These are phyloP conservation scores for Phytophthora constricta DNA, from an alignment of 352 stramenopile species.

Conservation along the genomic window DNA sequence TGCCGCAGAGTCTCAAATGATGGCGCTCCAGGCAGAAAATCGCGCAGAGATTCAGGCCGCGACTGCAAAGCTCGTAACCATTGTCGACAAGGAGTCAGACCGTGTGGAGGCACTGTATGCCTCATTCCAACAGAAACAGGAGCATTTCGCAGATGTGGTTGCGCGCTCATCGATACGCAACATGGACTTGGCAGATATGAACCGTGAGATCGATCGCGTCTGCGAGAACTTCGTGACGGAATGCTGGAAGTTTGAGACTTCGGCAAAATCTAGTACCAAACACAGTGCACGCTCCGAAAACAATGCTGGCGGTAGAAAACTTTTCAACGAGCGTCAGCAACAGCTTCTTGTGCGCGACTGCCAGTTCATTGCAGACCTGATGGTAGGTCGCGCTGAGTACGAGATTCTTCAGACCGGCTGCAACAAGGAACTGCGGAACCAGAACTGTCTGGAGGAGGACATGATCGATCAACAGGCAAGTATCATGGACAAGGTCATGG, in stretches of 20 bases:
- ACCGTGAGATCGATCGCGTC: conserved; percentile 79
- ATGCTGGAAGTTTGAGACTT: conserved; percentile 91
- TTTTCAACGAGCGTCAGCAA: conserved; percentile 85
- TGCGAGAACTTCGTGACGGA: conserved; percentile 83
- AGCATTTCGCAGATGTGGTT: conserved; percentile 80
- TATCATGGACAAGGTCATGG: conserved; percentile 78
- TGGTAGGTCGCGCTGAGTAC: conserved; percentile 79
- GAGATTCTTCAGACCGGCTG: conserved; percentile 72
- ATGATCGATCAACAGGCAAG: conserved; percentile 70
- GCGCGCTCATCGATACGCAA: conserved; percentile 82
- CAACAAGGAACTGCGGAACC: conserved; percentile 65
- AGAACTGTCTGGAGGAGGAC: conserved; percentile 55
- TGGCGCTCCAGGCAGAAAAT: conserved; percentile 74
- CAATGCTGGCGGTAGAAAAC: conserved; percentile 55
- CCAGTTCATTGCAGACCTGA: conserved; percentile 82
- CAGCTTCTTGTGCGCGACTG: conserved; percentile 79
- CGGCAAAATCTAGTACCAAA: conserved; percentile 65
- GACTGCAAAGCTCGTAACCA: conserved; percentile 64
- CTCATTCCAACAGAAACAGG: conserved; percentile 84
- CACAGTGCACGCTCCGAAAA: conserved; percentile 50
- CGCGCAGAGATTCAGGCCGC: conserved; percentile 74
- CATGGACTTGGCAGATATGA: conserved; percentile 82
- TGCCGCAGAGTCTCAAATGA: conserved; percentile 65
- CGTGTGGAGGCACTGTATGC: conserved; percentile 80
- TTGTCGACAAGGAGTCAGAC: conserved; percentile 85